Conservation (phyloP, 257 asterid species). For the Verbascum thapsus region DNA sequence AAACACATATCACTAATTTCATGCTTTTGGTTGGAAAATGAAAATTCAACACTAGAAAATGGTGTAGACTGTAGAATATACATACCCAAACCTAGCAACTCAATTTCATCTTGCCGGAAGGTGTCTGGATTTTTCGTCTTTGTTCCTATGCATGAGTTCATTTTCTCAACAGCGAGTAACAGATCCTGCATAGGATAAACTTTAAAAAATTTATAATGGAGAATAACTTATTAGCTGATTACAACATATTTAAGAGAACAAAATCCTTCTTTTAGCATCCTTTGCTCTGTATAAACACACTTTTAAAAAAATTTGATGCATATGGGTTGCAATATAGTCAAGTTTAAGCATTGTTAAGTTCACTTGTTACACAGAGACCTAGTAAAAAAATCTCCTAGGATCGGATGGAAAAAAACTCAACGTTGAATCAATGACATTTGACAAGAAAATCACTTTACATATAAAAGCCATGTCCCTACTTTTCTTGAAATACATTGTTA, state of each 20-base stretch:
- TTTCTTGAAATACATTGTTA: background rate
- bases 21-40: background rate
- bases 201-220: constrained; percentile 11
- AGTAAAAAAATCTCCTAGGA: background rate
- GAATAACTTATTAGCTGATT: constrained; percentile 15
- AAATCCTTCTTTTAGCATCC: background rate
- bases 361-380: background rate
- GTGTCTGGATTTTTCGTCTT: constrained; percentile 42
- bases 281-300: too few species aligned
- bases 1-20: constrained; percentile 4
- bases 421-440: background rate
- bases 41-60: constrained; percentile 14
- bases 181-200: constrained; percentile 62
- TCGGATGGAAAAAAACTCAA: background rate
- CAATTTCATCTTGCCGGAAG: constrained; percentile 69
- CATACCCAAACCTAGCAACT: constrained; percentile 65
- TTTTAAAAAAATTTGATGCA: background rate
- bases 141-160: constrained; percentile 53
- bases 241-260: background rate
- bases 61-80: background rate
- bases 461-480: constrained; percentile 1
- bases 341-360: constrained; percentile 6
- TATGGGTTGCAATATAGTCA: background rate
- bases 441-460: background rate
- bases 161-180: constrained; percentile 59